A percentile compares a stretch with the other conserved stretches of the same genome.
phyloP scores from a whole-genome alignment of 2,329 filamentous ascomycete genomes.

The Sporothrix luriei region DNA sequence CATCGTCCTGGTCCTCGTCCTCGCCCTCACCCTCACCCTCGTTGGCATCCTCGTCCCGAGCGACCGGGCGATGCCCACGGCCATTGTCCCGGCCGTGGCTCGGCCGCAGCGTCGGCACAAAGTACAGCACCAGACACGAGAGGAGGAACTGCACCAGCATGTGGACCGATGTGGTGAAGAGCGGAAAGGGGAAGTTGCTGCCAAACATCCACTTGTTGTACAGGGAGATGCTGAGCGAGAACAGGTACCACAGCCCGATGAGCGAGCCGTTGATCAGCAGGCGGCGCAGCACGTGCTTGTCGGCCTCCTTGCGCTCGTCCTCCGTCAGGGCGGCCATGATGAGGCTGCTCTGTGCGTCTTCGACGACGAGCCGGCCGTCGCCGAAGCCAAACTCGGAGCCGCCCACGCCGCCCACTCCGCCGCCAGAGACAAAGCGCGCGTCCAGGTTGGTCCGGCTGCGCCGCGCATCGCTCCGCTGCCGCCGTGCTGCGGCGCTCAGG shows the following conservation, averaged over 20 bases:
- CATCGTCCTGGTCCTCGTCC: background rate
- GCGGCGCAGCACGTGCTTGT: slow-evolving; percentile 69
- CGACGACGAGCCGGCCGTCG: background rate
- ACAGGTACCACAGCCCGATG: slow-evolving; percentile 84
- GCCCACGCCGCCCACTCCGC: background rate
- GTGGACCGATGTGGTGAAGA: slow-evolving; percentile 93
- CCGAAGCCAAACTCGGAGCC: slow-evolving; percentile 20
- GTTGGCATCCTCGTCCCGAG: background rate
- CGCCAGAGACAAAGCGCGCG: slow-evolving; percentile 65
- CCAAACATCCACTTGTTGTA: slow-evolving; percentile 99
- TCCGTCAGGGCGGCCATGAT: slow-evolving; percentile 53
- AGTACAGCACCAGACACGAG: slow-evolving; percentile 73
- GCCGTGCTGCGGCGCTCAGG: slow-evolving; percentile 72
- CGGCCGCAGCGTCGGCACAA: slow-evolving; percentile 76
- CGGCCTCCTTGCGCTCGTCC: slow-evolving; percentile 74
- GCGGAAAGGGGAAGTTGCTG: slow-evolving; percentile 86
- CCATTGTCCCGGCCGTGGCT: slow-evolving; percentile 45
- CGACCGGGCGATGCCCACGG: background rate
- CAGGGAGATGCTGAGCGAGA: slow-evolving; percentile 89
- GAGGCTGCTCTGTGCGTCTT: background rate
- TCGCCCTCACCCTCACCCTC: too few relatives aligned
- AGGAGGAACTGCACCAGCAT: slow-evolving; percentile 93
- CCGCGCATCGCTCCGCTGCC: slow-evolving; percentile 67
- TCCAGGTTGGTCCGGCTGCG: slow-evolving; percentile 69
- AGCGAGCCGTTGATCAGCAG: slow-evolving; percentile 75